These are phyloP conservation scores for Leishmania martiniquensis DNA, from an alignment of 208 protist genomes.

Conservation along the genomic window DNA sequence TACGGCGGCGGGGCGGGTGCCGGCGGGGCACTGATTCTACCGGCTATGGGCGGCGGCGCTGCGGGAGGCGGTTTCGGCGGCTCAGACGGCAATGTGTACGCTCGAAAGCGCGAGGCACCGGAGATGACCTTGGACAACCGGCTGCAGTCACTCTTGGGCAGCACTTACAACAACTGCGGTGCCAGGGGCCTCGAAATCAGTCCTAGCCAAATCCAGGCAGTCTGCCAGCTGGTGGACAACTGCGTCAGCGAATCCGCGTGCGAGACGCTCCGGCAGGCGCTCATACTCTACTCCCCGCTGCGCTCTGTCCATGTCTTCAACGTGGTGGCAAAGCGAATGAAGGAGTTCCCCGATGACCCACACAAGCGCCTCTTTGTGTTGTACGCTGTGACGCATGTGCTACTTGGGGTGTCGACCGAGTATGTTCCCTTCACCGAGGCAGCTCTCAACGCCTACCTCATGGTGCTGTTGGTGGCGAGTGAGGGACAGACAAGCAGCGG, in stretches of 20 bases:
- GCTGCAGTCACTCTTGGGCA: slow-evolving; percentile 66
- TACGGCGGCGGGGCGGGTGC: slow-evolving; percentile 24
- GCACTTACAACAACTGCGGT: slow-evolving; percentile 78
- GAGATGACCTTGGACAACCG: slow-evolving; percentile 70
- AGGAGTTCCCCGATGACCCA: slow-evolving; percentile 76
- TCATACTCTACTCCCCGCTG: slow-evolving; percentile 66
- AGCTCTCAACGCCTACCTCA: slow-evolving; percentile 75
- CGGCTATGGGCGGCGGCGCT: slow-evolving; percentile 55
- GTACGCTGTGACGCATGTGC: slow-evolving; percentile 75
- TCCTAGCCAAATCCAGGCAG: slow-evolving; percentile 70
- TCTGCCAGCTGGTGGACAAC: slow-evolving; percentile 72
- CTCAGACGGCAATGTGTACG: slow-evolving; percentile 37
- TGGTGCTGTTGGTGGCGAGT: slow-evolving; percentile 75
- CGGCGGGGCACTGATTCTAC: slow-evolving; percentile 40
- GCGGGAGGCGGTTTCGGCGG: slow-evolving; percentile 26
- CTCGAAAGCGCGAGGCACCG: slow-evolving; percentile 54
- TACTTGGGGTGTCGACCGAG: slow-evolving; percentile 59
- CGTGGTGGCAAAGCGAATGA: slow-evolving; percentile 83
- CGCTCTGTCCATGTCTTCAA: slow-evolving; percentile 79
- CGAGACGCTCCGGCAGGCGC: slow-evolving; percentile 56
- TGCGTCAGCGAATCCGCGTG: slow-evolving; percentile 64
- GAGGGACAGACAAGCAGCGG: slow-evolving; percentile 72
- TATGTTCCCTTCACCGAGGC: slow-evolving; percentile 57
- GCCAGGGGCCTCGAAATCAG: slow-evolving; percentile 60
- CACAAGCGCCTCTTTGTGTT: slow-evolving; percentile 81